phyloP scores from a whole-genome alignment of 2,329 filamentous ascomycete species.

The Trichoderma asperellum region DNA sequence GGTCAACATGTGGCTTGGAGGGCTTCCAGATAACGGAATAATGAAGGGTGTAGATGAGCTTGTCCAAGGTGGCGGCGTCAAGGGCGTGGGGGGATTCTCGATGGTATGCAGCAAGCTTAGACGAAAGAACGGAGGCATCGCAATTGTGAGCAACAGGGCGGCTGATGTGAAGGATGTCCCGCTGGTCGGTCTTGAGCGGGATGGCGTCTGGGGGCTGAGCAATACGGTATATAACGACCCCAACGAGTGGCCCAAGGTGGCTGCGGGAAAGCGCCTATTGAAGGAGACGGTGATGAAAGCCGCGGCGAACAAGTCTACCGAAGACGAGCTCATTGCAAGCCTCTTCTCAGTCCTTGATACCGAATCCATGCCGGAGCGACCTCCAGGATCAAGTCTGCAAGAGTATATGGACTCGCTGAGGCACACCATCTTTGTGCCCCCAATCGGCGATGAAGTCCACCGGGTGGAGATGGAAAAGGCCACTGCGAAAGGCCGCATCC shows the following conservation, averaged over 20 bases:
- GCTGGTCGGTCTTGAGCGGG: slow-evolving; percentile 57
- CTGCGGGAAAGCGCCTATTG: slow-evolving; percentile 54
- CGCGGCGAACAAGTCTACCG: slow-evolving; percentile 41
- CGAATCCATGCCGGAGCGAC: slow-evolving; percentile 56
- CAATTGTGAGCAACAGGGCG: slow-evolving; percentile 65
- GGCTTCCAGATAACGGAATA: slow-evolving; percentile 52
- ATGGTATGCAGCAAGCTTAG: slow-evolving; percentile 66
- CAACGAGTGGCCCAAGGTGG: slow-evolving; percentile 64
- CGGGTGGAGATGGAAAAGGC: slow-evolving; percentile 51
- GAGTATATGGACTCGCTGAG: slow-evolving; percentile 58
- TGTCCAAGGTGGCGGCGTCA: slow-evolving; percentile 56
- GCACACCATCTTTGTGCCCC: slow-evolving; percentile 64
- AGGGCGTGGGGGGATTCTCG: slow-evolving; percentile 68
- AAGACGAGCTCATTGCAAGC: slow-evolving; percentile 54
- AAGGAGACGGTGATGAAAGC: slow-evolving; percentile 48
- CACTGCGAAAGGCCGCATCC: slow-evolving; percentile 44
- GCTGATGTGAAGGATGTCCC: slow-evolving; percentile 59
- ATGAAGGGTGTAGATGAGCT: slow-evolving; percentile 56
- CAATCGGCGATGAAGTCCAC: slow-evolving; percentile 56
- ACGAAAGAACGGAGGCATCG: slow-evolving; percentile 55
- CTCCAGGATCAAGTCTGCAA: slow-evolving; percentile 52
- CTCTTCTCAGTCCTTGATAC: slow-evolving; percentile 61
- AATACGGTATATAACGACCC: slow-evolving; percentile 62
- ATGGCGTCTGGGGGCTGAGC: slow-evolving; percentile 62
- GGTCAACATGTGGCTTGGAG: slow-evolving; percentile 65